Evolutionary conservation across 2,329 filamentous ascomycete genomes (phyloP).

Genomic region (Neurospora sp.): DNA sequence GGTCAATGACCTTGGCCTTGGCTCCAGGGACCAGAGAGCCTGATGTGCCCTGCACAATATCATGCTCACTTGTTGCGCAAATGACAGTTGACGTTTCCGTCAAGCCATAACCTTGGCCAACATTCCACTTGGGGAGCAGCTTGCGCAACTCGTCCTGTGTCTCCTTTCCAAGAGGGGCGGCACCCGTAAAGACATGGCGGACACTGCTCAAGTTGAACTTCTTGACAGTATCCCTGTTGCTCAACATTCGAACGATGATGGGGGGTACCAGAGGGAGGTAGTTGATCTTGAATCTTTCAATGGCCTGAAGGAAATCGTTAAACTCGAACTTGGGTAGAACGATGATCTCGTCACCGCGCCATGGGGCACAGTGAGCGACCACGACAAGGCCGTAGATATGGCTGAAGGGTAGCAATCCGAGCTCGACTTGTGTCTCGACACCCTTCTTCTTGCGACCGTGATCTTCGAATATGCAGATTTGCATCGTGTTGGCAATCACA

Average conservation of each 20-base stretch:
- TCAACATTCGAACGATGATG: conserved; percentile 68
- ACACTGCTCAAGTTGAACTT: conserved; percentile 67
- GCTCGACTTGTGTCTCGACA: conserved; percentile 33
- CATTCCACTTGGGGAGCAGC: conserved; percentile 50
- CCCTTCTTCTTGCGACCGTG: conserved; percentile 26
- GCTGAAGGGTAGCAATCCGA: conserved; percentile 69
- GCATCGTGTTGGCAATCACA: conserved; percentile 66
- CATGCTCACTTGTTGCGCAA: conserved; percentile 45
- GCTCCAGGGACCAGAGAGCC: conserved; percentile 58
- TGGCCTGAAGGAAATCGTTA: conserved; percentile 48
- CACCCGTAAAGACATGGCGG: conserved; percentile 57
- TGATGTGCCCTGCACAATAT: conserved; percentile 62
- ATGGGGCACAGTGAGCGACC: conserved; percentile 54
- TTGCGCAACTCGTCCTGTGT: conserved; percentile 53
- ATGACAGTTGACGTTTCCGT: conserved; percentile 71
- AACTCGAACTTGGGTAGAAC: conserved; percentile 71
- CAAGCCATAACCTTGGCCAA: conserved; percentile 66
- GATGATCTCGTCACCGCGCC: conserved; percentile 63
- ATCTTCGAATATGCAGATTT: conserved; percentile 39
- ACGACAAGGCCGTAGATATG: conserved; percentile 75
- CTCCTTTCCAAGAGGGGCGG: conserved; percentile 67
- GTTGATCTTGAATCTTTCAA: conserved; percentile 60
- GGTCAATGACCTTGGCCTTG: conserved; percentile 55
- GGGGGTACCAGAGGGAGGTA: conserved; percentile 64
- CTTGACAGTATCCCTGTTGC: conserved; percentile 47